Percentiles rank a stretch among this genome's conserved stretches.
Evolutionary conservation across 1,284 basidiomycete genomes (phyloP).

Genomic region (Fomitopsis palustris): DNA sequence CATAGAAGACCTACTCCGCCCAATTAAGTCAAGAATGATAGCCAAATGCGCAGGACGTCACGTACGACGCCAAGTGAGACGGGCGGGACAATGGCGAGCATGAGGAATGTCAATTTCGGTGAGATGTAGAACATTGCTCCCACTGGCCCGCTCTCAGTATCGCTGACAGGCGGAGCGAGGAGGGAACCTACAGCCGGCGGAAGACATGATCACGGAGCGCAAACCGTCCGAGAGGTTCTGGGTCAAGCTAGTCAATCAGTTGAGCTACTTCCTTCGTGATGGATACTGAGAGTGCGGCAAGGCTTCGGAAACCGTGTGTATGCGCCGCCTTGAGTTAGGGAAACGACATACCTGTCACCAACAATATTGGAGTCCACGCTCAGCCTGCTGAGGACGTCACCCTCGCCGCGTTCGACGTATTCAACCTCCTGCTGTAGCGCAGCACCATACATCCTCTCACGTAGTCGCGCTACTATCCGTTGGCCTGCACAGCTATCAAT

Average conservation of each 20-base stretch:
- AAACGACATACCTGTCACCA: constrained; percentile 74
- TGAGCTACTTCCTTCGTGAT: constrained; percentile 6
- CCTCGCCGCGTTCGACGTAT: constrained; percentile 90
- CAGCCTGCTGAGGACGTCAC: constrained; percentile 90
- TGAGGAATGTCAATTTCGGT: constrained; percentile 84
- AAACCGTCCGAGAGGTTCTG: constrained; percentile 91
- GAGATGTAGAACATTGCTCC: constrained; percentile 97
- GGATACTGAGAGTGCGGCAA: not conserved
- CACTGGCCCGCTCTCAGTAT: constrained; percentile 42
- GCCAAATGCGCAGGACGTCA: constrained; percentile 7
- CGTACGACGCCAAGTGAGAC: constrained; percentile 91
- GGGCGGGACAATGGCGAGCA: constrained; percentile 94
- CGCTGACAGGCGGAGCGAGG: not conserved
- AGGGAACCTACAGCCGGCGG: constrained; percentile 72
- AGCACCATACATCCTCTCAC: constrained; percentile 80
- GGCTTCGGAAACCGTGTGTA: not conserved
- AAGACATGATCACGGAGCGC: constrained; percentile 83
- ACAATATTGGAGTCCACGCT: constrained; percentile 94
- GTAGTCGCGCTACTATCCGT: constrained; percentile 87
- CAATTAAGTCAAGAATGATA: not conserved
- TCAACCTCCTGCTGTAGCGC: constrained; percentile 89
- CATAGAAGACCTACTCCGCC: constrained; percentile 75
- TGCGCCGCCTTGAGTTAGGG: not conserved
- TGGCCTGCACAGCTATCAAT: constrained; percentile 64
- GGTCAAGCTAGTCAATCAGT: constrained; percentile 59